Evolutionary conservation across 257 asterid species (phyloP).

Genomic region (Oldenlandia corymbosa): DNA sequence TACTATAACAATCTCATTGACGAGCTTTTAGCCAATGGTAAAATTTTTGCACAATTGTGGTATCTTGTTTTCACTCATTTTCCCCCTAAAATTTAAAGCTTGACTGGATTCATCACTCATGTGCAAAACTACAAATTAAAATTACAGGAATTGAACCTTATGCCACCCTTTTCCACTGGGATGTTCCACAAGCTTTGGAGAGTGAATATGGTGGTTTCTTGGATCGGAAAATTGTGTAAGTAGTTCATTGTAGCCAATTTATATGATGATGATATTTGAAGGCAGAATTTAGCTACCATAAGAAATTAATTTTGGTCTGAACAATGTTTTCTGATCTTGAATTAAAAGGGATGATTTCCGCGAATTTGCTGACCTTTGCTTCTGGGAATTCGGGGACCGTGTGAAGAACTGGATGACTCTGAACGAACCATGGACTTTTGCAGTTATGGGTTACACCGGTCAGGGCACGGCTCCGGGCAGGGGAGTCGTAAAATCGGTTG

Average conservation of each 20-base stretch:
- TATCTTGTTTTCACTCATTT: too few species aligned
- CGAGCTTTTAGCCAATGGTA: conserved; percentile 7
- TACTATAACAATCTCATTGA: conserved; percentile 14
- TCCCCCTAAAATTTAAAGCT: too few species aligned
- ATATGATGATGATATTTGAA: too few species aligned
- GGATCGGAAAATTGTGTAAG: conserved; percentile 7
- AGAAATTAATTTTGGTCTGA: too few species aligned
- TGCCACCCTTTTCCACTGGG: conserved; percentile 20
- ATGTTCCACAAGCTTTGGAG: conserved; percentile 19
- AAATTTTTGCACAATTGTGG: too few species aligned
- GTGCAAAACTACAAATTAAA: too few species aligned
- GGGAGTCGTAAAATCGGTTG: conserved; percentile 15
- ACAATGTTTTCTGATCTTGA: too few species aligned
- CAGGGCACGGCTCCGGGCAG: conserved; percentile 20
- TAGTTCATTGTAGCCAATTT: too few species aligned
- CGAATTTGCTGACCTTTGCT: conserved; percentile 34
- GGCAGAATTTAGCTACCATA: too few species aligned
- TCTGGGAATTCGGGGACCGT: conserved; percentile 38
- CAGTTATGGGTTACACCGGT: conserved; percentile 8
- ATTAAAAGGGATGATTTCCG: conserved; percentile 22
- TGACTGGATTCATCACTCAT: too few species aligned
- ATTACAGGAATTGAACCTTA: conserved; percentile 16
- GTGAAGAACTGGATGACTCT: conserved; percentile 38
- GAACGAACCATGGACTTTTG: conserved; percentile 30
- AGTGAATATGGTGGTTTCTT: conserved; percentile 21